Conservation (phyloP, 371 early-diverging fungal genomes). For the Capniomyces stellatus region DNA sequence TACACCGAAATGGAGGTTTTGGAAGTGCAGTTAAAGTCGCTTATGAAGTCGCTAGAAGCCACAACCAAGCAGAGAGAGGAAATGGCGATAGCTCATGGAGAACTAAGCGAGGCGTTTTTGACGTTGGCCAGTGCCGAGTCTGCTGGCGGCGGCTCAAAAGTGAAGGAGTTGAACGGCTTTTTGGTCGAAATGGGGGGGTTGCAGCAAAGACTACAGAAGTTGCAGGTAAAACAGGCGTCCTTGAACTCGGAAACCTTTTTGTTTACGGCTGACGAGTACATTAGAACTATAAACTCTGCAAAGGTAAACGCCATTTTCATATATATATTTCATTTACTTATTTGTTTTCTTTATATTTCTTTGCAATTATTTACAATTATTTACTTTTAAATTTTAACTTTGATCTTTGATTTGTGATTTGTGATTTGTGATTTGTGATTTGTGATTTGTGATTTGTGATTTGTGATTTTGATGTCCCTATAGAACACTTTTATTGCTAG, state of each 20-base stretch:
- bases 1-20: conserved; percentile 58
- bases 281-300: conserved; percentile 69
- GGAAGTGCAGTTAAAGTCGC: conserved; percentile 63
- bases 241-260: conserved; percentile 53
- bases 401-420: too few relatives aligned
- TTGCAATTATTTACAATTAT: neutral
- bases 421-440: too few relatives aligned
- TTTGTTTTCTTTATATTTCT: neutral
- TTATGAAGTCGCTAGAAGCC: conserved; percentile 63
- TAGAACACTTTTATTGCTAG: conserved; percentile 50
- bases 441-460: too few relatives aligned
- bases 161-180: neutral
- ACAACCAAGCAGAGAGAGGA: conserved; percentile 64
- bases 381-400: conserved; percentile 1
- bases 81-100: conserved; percentile 48
- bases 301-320: conserved; percentile 22
- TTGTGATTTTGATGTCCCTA: too few relatives aligned
- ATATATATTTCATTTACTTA: neutral
- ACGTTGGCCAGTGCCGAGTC: conserved; percentile 24
- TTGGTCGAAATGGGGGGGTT: conserved; percentile 35
- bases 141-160: neutral
- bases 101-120: conserved; percentile 68
- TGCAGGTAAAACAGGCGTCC: conserved; percentile 57
- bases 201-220: conserved; percentile 53
- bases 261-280: conserved; percentile 61